phyloP scores from a whole-genome alignment of 441 rosid genomes.

The Theobroma grandiflorum region DNA sequence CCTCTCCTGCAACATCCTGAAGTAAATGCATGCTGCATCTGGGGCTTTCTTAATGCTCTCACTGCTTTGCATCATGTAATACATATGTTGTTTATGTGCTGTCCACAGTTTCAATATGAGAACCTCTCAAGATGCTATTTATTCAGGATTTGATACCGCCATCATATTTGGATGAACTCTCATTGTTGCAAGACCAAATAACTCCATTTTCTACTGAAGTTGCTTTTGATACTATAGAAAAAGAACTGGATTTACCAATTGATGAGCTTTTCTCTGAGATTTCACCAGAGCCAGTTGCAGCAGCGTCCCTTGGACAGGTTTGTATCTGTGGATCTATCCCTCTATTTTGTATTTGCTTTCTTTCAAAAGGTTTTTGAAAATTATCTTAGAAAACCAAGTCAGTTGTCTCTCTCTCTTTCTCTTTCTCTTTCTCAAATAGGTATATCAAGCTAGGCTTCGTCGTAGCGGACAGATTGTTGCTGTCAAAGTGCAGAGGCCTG shows the following conservation, averaged over 20 bases:
- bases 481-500: conserved; percentile 95
- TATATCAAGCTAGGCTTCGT: conserved; percentile 91
- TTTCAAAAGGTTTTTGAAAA: not conserved
- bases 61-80: not conserved
- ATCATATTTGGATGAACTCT: conserved; percentile 83
- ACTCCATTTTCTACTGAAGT: conserved; percentile 85
- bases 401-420: not conserved
- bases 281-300: conserved; percentile 90
- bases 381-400: conserved; percentile 11
- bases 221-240: conserved; percentile 79
- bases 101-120: not conserved
- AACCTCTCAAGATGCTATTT: not conserved
- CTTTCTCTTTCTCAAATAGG: conserved; percentile 48
- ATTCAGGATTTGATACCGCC: conserved; percentile 88
- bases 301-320: conserved; percentile 98
- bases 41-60: conserved; percentile 7
- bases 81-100: not conserved
- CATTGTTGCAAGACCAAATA: conserved; percentile 86
- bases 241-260: conserved; percentile 76
- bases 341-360: conserved; percentile 16
- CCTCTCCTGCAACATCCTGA: not conserved
- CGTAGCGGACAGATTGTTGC: conserved; percentile 71
- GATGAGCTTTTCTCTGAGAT: conserved; percentile 84
- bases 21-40: not conserved
- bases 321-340: not conserved